Percentiles rank a stretch among this genome's conserved stretches.
Evolutionary conservation across 768 basidiomycete species (phyloP).

Genomic region (Clavulina sp.): DNA sequence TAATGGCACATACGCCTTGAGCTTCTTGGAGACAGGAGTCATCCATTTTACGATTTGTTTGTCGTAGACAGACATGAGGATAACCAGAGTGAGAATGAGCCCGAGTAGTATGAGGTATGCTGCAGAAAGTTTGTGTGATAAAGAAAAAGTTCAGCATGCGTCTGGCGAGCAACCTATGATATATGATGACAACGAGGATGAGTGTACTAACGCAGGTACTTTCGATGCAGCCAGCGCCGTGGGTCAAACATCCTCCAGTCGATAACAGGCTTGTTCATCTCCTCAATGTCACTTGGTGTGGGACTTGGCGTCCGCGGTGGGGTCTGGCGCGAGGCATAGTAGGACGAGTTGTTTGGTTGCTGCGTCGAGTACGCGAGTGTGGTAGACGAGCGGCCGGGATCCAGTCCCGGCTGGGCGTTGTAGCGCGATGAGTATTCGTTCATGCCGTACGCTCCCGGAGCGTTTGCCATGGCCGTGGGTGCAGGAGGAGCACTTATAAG

Average conservation of each 20-base stretch:
- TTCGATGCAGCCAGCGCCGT: conserved; percentile 11
- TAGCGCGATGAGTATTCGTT: too few species aligned
- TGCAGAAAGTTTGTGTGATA: conserved; percentile 1
- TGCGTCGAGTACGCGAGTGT: background rate
- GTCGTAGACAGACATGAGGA: conserved; percentile 45
- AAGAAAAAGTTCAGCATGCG: background rate
- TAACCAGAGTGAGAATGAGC: conserved; percentile 31
- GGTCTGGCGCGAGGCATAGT: too few species aligned
- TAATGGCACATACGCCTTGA: conserved; percentile 34
- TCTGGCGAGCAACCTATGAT: too few species aligned
- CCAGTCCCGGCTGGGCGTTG: too few species aligned
- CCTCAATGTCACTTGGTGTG: conserved; percentile 9
- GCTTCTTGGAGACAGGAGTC: conserved; percentile 43
- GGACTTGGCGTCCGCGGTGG: conserved; percentile 9
- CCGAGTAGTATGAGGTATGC: conserved; percentile 23
- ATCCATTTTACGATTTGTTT: conserved; percentile 55
- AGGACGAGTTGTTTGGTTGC: background rate
- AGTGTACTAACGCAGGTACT: conserved; percentile 12
- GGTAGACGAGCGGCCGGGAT: too few species aligned
- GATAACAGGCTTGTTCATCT: conserved; percentile 9
- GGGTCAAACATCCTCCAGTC: conserved; percentile 11
- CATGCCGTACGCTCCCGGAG: too few species aligned
- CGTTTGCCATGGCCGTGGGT: too few species aligned
- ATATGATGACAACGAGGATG: background rate
- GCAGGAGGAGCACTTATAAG: too few species aligned